Base-by-base conservation (phyloP, 192 early-diverging fungal genomes). In the Coemansia sp. region DNA sequence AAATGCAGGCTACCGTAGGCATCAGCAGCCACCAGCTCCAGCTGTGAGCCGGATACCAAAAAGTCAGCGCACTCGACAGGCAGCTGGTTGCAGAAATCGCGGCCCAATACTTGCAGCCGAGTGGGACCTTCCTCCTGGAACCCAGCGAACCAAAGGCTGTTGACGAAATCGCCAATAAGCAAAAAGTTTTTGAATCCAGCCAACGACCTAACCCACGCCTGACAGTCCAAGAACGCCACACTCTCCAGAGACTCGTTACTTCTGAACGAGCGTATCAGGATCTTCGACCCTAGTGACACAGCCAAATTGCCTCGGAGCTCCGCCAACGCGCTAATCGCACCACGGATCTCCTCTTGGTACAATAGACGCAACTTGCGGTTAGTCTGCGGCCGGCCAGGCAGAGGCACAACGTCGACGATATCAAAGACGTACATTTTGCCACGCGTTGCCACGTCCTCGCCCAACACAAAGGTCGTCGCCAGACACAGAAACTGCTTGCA, bases 351-450 rank as follows among this genome's bases (percentile, higher is more conserved):
- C 60, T 92, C 91, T 15, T 84, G 85, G 65, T 88, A 93, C 31
- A 96, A 75, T 60, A 93, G 71, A 68, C 98, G 98, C 67, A 97
- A 90, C 67, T 92, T 91, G 74, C 96, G 95, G 73, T 93, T 96
- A 1, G 96, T 97, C 78, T 95, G 94, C 33, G 98, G 97, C 60
- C 93, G 93, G 49, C 93, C 93, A 0, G 92, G 90, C 75, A 97
- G 95, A 6, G 98, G 98, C 36, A 99, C 96, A 41, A 99, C 95
- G 79, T 97, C 95, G 82, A 97, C 93, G 43, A 98, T 88, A 51
- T 99, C 98, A 72, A 93, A 98, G 29, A 99, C 81, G 52, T 95
- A 91, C 54, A 98, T 88, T 87, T 93, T 86, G 67, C 98, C 98
- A 46, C 94, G 87, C 76, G 91, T 90, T 0, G 94, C 80, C 29